Percentiles rank a stretch among this genome's conserved stretches.
Conservation (phyloP, 805 yeast species). For the Saccharomycopsis olivae region DNA sequence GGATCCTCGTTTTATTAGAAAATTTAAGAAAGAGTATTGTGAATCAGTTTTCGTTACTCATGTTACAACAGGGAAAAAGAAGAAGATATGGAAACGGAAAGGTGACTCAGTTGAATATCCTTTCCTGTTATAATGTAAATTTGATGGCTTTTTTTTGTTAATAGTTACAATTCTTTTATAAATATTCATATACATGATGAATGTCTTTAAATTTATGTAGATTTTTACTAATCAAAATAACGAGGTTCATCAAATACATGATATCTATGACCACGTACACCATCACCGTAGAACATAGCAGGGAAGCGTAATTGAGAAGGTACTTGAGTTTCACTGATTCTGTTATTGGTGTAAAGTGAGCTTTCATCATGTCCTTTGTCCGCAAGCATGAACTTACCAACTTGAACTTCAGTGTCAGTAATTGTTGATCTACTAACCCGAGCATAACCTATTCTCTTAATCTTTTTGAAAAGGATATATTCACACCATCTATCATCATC, state of each 20-base stretch:
- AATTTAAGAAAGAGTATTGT: constrained; percentile 54
- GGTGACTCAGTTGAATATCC: constrained; percentile 82
- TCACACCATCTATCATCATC: constrained; percentile 99
- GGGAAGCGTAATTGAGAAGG: constrained; percentile 68
- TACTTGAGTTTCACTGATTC: constrained; percentile 45
- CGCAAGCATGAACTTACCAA: constrained; percentile 66
- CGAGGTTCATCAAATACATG: constrained; percentile 95
- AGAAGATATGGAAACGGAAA: constrained; percentile 86
- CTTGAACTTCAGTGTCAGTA: constrained; percentile 94
- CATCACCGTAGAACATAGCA: constrained; percentile 68
- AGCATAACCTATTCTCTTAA: constrained; percentile 87
- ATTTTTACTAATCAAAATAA: constrained; percentile 34
- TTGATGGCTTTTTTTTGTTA: too few species aligned
- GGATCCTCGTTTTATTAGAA: constrained; percentile 86
- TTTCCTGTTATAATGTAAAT: too few species aligned
- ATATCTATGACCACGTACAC: constrained; percentile 86
- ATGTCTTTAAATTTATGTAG: too few species aligned
- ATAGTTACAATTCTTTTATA: neutral
- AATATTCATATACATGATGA: too few species aligned
- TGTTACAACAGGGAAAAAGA: constrained; percentile 69
- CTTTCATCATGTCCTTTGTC: constrained; percentile 27
- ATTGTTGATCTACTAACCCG: constrained; percentile 87
- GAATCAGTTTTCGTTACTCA: constrained; percentile 83
- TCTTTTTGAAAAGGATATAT: constrained; percentile 78
- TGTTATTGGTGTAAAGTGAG: constrained; percentile 44